A percentile compares a stretch with the other conserved stretches of the same genome.
These are phyloP conservation scores for Cetraspora pellucida DNA, from an alignment of 192 early-diverging fungal species.

Conservation along the genomic window DNA sequence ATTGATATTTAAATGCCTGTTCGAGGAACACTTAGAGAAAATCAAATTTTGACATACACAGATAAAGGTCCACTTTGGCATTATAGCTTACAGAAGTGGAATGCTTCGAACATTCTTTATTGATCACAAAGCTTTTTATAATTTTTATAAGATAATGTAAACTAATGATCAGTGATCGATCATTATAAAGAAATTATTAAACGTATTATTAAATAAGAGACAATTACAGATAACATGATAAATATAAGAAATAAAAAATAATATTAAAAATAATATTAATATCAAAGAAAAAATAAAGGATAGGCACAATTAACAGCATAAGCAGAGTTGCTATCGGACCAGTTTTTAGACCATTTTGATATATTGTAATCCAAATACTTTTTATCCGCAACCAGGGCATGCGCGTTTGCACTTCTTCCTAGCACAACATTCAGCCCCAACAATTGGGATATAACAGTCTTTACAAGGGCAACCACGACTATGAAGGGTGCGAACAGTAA, in stretches of 20 bases:
- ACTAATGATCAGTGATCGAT: slow-evolving; percentile 18
- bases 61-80: too few relatives aligned
- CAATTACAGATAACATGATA: slow-evolving; percentile 19
- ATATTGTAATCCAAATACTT: slow-evolving; percentile 15
- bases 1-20: too few relatives aligned
- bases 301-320: slow-evolving; percentile 11
- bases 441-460: slow-evolving; percentile 15
- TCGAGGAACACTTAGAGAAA: too few relatives aligned
- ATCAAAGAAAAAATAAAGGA: slow-evolving; percentile 15
- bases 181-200: too few relatives aligned
- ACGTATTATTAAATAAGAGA: slow-evolving; percentile 16
- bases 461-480: slow-evolving; percentile 6
- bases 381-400: slow-evolving; percentile 6
- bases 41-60: too few relatives aligned
- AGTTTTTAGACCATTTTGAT: slow-evolving; percentile 12
- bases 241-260: slow-evolving; percentile 21
- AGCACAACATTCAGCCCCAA: slow-evolving; percentile 19
- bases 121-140: too few relatives aligned
- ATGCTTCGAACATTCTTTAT: too few relatives aligned
- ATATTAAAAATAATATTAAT: slow-evolving; percentile 13
- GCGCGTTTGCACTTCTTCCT: slow-evolving; percentile 17
- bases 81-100: too few relatives aligned
- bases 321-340: slow-evolving; percentile 3
- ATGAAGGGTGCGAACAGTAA: slow-evolving; percentile 9
- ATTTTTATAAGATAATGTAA: too few relatives aligned